These are phyloP conservation scores for Lindgomyces ingoldianus DNA, from an alignment of 495 filamentous ascomycete genomes.

Conservation along the genomic window DNA sequence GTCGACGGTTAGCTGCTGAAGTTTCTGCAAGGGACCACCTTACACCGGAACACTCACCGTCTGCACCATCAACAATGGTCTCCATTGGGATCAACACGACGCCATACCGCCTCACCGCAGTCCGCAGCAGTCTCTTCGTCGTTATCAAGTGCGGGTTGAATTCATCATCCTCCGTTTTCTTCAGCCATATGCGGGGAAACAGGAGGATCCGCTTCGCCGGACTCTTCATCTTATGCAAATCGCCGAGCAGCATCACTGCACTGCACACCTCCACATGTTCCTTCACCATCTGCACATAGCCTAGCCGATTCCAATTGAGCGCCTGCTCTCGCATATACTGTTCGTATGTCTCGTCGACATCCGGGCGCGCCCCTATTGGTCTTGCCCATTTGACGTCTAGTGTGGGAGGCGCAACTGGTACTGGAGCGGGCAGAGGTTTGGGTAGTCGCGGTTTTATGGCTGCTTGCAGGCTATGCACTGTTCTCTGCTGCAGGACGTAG, in stretches of 20 bases:
- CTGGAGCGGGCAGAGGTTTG: slow-evolving; percentile 36
- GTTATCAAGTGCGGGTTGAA: slow-evolving; percentile 43
- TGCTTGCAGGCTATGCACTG: slow-evolving; percentile 62
- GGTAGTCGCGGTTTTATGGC: slow-evolving; percentile 54
- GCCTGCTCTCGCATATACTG: slow-evolving; percentile 38
- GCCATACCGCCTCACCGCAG: slow-evolving; percentile 47
- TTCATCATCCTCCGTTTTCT: slow-evolving; percentile 27
- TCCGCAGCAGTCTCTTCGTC: slow-evolving; percentile 48
- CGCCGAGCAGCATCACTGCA: slow-evolving; percentile 51
- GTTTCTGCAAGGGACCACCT: neutral
- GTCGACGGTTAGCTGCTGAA: slow-evolving; percentile 20
- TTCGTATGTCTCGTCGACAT: slow-evolving; percentile 32
- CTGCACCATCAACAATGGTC: slow-evolving; percentile 36
- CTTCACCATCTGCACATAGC: slow-evolving; percentile 50
- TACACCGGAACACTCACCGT: slow-evolving; percentile 26
- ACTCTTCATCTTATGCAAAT: slow-evolving; percentile 47
- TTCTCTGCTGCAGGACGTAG: slow-evolving; percentile 70
- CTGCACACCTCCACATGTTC: slow-evolving; percentile 50
- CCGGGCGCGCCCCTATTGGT: slow-evolving; percentile 29
- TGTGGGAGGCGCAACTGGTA: slow-evolving; percentile 27
- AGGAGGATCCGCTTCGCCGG: slow-evolving; percentile 49
- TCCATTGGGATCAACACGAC: slow-evolving; percentile 49
- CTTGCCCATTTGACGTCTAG: slow-evolving; percentile 37
- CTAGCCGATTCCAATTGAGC: slow-evolving; percentile 46
- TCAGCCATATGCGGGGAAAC: slow-evolving; percentile 50